phyloP scores from a whole-genome alignment of 2,329 filamentous ascomycete genomes.

The Fusarium graminum region DNA sequence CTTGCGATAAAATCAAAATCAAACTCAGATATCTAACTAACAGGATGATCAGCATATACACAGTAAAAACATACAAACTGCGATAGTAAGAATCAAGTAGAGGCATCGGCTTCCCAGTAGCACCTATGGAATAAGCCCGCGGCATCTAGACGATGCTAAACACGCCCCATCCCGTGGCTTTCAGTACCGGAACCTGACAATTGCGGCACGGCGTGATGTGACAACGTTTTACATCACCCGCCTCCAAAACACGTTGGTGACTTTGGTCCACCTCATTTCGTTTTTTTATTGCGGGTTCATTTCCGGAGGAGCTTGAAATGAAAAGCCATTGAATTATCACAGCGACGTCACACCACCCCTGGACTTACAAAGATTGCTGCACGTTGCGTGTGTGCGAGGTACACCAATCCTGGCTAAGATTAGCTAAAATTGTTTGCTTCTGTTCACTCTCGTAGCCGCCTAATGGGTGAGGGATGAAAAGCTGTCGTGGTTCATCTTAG shows the following conservation, averaged over 20 bases:
- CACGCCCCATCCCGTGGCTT: slow-evolving; percentile 42
- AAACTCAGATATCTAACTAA: too few species aligned
- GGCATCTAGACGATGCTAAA: slow-evolving; percentile 38
- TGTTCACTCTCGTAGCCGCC: slow-evolving; percentile 1
- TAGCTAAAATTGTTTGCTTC: slow-evolving; percentile 28
- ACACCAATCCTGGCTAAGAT: slow-evolving; percentile 16
- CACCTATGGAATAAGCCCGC: slow-evolving; percentile 14
- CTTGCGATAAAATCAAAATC: too few species aligned
- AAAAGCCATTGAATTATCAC: slow-evolving; percentile 25
- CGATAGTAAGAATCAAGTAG: slow-evolving; percentile 16
- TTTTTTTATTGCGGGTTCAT: slow-evolving; percentile 43
- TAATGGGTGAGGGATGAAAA: slow-evolving; percentile 2
- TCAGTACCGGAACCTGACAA: slow-evolving; percentile 25
- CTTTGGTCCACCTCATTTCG: slow-evolving; percentile 47
- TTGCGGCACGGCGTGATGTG: slow-evolving; percentile 38
- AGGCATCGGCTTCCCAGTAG: slow-evolving; percentile 17
- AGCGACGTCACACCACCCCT: slow-evolving; percentile 43
- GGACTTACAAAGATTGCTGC: slow-evolving; percentile 24
- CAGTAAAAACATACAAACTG: too few species aligned
- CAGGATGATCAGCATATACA: too few species aligned
- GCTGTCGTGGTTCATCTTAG: neutral
- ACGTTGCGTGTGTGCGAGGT: slow-evolving; percentile 21
- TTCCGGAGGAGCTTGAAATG: slow-evolving; percentile 43
- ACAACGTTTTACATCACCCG: slow-evolving; percentile 41
- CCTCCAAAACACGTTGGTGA: slow-evolving; percentile 21